Evolutionary conservation across 495 filamentous ascomycete genomes (phyloP), one percentile per base, ranked within the genome.

Genomic region (Lichenothelia convexa): DNA sequence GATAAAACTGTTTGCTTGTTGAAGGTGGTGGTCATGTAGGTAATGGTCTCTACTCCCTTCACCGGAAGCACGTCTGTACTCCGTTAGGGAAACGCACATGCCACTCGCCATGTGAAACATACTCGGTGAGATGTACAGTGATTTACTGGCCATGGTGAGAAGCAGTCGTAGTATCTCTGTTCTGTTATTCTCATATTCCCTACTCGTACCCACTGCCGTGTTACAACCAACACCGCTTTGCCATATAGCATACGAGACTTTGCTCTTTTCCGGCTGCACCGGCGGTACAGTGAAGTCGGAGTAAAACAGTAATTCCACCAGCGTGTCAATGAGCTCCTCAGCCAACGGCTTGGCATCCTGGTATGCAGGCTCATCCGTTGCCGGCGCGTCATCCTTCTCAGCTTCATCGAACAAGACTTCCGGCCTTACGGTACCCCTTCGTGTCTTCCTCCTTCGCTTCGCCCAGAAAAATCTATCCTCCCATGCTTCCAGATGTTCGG

Each of bases 171-270:
- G 56, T 18, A 93, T 75, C 53, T 99, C 89, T 45, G 78, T 81
- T 20, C 89, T 73, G 54, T 93, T 93, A 55, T 67, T 85, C 59
- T 99, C 89, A 32, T 79, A 71, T 41, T 93, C 80, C 55, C 80
- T 93, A 26, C 69, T 92, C 15, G 86, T 82, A 13, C 78, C 78
- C 54, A 93, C 75, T 1, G 82, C 67, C 5, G 79, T 81, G 53
- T 92, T 92, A 58, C 87, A 95, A 2, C 89, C 89, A 32, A 99
- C 87, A 18, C 89, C 89, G 46, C 79, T 94, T 56, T 94, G 84
- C 89, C 89, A 99, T 46, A 99, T 95, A 23, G 84, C 75, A 59
- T 83, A 92, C 11, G 79, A 80, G 26, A 93, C 77, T 53, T 92
- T 93, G 44, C 65, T 65, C 50, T 79, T 81, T 24, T 71, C 73